A percentile compares a stretch with the other conserved stretches of the same genome.
Evolutionary conservation across 306 rosid species (phyloP).

Genomic region (Potentilla sterilis): DNA sequence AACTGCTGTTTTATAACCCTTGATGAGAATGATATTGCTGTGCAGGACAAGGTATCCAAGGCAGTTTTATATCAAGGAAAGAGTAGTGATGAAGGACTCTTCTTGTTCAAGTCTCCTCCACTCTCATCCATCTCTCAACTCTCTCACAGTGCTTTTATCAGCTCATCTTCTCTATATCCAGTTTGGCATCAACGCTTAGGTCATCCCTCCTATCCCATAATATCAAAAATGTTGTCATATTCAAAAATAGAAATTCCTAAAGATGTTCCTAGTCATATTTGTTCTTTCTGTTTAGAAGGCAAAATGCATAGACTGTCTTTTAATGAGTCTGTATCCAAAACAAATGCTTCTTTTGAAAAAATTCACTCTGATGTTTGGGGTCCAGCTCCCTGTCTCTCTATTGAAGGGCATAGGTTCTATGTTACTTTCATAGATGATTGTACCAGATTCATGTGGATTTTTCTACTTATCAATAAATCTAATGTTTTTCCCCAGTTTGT

Average conservation of each 20-base stretch:
- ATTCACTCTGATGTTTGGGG: not conserved
- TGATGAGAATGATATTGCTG: not conserved
- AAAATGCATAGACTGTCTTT: not conserved
- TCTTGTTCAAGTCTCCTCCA: not conserved
- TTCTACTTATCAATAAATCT: not conserved
- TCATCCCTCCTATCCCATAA: not conserved
- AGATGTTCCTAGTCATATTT: rapidly evolving
- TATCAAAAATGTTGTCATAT: not conserved
- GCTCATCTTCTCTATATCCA: not conserved
- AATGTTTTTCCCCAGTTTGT: not conserved
- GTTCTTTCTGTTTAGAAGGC: not conserved
- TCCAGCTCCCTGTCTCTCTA: not conserved
- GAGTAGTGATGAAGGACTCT: not conserved
- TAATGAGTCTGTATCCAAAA: not conserved
- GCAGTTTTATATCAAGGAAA: not conserved
- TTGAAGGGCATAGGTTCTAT: not conserved
- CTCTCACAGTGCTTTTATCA: not conserved
- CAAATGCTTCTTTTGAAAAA: not conserved
- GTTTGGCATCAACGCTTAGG: not conserved
- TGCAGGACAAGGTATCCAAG: not conserved
- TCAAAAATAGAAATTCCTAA: no score
- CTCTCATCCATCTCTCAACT: no score
- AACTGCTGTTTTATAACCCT: not conserved
- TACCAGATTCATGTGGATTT: not conserved
- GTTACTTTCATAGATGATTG: not conserved